Percentiles rank a stretch among this genome's conserved stretches.
These are phyloP conservation scores for Myxozyma lipomycoides DNA, from an alignment of 805 yeast genomes.

Conservation along the genomic window DNA sequence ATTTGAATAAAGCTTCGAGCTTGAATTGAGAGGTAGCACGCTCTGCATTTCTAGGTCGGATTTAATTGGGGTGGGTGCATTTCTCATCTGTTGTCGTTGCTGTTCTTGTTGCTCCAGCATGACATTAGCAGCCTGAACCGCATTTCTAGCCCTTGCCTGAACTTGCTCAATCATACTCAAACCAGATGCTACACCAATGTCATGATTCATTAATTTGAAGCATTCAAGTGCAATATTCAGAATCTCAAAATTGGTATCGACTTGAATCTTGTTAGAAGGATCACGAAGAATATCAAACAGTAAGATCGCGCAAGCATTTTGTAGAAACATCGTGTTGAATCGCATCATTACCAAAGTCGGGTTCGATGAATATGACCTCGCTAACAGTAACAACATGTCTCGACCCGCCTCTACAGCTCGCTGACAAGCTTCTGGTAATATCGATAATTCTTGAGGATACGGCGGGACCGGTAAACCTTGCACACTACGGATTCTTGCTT, in stretches of 20 bases:
- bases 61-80: too few species aligned
- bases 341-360: slow-evolving; percentile 25
- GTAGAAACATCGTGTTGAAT: slow-evolving; percentile 24
- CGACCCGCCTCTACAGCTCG: slow-evolving; percentile 27
- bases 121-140: slow-evolving; percentile 22
- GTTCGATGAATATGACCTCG: slow-evolving; percentile 24
- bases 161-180: slow-evolving; percentile 21
- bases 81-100: neutral
- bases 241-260: slow-evolving; percentile 25
- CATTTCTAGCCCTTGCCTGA: slow-evolving; percentile 19
- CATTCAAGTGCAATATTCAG: slow-evolving; percentile 25
- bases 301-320: slow-evolving; percentile 25
- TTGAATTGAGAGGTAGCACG: too few species aligned
- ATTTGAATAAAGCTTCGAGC: too few species aligned
- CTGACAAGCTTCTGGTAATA: slow-evolving; percentile 27
- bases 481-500: slow-evolving; percentile 4
- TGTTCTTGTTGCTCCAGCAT: neutral
- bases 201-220: slow-evolving; percentile 21
- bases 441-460: slow-evolving; percentile 6
- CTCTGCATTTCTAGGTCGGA: too few species aligned
- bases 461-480: slow-evolving; percentile 15
- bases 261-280: slow-evolving; percentile 18
- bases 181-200: slow-evolving; percentile 18
- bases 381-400: slow-evolving; percentile 14
- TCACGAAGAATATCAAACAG: slow-evolving; percentile 23